Evolutionary conservation across 2,329 filamentous ascomycete genomes (phyloP).

Genomic region (Colletotrichum sp.): DNA sequence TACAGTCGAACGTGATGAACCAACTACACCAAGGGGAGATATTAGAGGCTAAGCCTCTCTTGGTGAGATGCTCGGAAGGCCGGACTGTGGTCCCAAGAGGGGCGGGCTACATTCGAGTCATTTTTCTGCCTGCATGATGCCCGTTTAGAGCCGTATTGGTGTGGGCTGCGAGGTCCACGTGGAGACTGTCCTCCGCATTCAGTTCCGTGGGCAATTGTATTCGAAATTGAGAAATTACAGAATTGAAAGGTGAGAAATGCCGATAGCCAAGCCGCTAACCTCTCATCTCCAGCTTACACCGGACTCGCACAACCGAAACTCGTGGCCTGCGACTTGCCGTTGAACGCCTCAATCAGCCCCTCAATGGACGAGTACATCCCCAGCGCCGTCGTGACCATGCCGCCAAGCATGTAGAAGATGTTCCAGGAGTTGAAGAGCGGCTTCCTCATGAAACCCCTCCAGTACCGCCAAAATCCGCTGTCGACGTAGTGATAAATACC

Average conservation of each 20-base stretch:
- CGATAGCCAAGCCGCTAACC: neutral
- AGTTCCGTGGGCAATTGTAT: neutral
- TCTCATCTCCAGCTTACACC: neutral
- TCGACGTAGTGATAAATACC: constrained; percentile 8
- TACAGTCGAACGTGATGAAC: constrained; percentile 24
- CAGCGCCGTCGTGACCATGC: constrained; percentile 12
- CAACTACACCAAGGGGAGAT: constrained; percentile 21
- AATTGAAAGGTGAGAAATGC: neutral
- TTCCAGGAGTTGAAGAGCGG: constrained; percentile 14
- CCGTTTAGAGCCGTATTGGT: neutral
- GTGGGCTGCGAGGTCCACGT: neutral
- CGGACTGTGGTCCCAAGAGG: neutral
- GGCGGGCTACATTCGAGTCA: neutral
- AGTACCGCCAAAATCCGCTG: constrained; percentile 1
- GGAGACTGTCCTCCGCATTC: neutral
- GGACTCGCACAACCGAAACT: constrained; percentile 17
- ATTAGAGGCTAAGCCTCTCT: neutral
- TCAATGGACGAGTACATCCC: constrained; percentile 18
- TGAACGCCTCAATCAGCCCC: constrained; percentile 13
- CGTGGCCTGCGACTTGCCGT: constrained; percentile 14
- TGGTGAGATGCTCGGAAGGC: neutral
- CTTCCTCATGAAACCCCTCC: constrained; percentile 12
- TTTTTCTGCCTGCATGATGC: neutral
- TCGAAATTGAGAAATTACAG: neutral
- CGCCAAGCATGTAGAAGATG: constrained; percentile 12